These are phyloP conservation scores for Fusarium sterilihyphosum DNA, from an alignment of 2,329 filamentous ascomycete genomes.

Conservation along the genomic window DNA sequence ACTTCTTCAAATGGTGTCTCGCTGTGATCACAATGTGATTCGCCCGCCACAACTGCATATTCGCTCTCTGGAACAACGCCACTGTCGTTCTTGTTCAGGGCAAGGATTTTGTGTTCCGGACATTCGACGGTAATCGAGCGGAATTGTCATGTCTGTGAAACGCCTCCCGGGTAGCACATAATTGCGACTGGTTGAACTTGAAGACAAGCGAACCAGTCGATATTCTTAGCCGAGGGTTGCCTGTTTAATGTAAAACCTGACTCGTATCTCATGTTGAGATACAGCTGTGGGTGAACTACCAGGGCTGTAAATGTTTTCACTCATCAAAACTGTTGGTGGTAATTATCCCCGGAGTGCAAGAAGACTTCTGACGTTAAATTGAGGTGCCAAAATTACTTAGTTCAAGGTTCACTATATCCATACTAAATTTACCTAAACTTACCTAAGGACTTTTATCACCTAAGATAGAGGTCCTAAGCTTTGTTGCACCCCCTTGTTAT, in stretches of 20 bases:
- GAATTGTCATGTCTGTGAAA: slow-evolving; percentile 23
- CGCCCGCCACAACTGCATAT: not conserved
- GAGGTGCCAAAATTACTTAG: too few species aligned
- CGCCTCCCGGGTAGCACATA: slow-evolving; percentile 29
- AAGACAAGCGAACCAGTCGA: slow-evolving; percentile 7
- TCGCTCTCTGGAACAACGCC: slow-evolving; percentile 2
- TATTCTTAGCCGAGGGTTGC: slow-evolving; percentile 5
- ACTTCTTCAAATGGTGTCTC: not conserved
- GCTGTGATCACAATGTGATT: not conserved
- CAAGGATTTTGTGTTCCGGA: not conserved
- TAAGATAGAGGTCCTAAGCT: too few species aligned
- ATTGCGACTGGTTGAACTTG: slow-evolving; percentile 25
- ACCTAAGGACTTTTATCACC: too few species aligned
- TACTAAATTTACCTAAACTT: too few species aligned
- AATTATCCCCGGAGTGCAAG: too few species aligned
- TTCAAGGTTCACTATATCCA: too few species aligned
- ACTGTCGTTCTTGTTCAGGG: not conserved
- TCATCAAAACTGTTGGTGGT: too few species aligned
- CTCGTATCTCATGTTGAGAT: not conserved
- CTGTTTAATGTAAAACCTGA: not conserved
- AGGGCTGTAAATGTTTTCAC: not conserved
- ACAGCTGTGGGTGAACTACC: too few species aligned
- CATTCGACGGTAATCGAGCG: not conserved
- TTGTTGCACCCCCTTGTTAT: not conserved
- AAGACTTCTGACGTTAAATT: too few species aligned